Evolutionary conservation across 2,329 filamentous ascomycete species (phyloP).

Genomic region (Tolypocladium sp.): DNA sequence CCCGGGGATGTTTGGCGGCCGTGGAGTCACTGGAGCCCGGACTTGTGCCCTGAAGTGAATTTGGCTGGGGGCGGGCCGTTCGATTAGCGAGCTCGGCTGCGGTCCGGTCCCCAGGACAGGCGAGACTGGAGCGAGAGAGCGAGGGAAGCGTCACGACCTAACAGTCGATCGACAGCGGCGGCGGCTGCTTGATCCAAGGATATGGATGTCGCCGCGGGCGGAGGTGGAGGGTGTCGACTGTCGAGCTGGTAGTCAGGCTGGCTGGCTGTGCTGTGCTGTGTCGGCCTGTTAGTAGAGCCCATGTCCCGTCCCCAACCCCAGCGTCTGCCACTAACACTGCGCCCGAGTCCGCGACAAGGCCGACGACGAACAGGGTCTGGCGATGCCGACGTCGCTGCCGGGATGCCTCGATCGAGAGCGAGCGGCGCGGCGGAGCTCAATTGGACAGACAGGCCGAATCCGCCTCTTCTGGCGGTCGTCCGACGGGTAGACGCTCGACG

Average conservation of each 20-base stretch:
- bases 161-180: background rate
- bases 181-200: background rate
- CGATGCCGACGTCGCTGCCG: background rate
- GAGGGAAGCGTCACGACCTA: background rate
- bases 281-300: background rate
- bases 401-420: background rate
- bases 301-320: background rate
- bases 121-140: background rate
- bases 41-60: background rate
- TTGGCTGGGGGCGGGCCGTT: background rate
- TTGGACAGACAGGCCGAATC: background rate
- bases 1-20: no score
- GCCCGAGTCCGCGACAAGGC: background rate
- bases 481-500: background rate
- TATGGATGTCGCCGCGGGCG: background rate
- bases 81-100: background rate
- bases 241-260: no score
- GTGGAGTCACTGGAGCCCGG: no score
- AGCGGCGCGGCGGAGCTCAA: background rate
- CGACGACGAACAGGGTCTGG: background rate
- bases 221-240: background rate
- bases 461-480: background rate
- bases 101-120: background rate
- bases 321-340: background rate
- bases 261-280: background rate